Base-by-base conservation (phyloP, 169 alveolate species). In the Plasmodium berghei region DNA sequence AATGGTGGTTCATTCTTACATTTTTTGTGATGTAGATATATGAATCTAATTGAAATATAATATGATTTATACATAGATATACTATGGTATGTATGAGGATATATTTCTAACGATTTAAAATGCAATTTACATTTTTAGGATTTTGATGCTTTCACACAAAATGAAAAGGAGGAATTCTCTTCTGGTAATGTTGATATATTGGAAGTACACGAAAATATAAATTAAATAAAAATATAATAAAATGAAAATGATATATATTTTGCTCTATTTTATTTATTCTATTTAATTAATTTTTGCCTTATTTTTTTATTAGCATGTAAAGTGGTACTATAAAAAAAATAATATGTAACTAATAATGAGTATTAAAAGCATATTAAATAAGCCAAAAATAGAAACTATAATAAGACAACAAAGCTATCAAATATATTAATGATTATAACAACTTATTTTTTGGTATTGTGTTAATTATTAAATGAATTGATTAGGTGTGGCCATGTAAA, bases 151-250 rank as follows among this genome's bases (percentile, higher is more conserved):
- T 64, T 77, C 48, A 63, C 89, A 24, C 42, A 77, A 64, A 63
- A 63, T 46, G 89, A 77, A 45, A 77, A 77, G 89, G 89, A 77
- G 77, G 77, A 77, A 46, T 77, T 77, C 49, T 77, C 89, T 48
- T 77, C 89, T 26, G 75, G 89, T 77, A 77, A 14, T 18, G 24
- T 64, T 28, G 52, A 49, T 4, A 26, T 16, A 20, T 56, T 34
- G 34, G 8, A 34, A 8, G 49, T 22, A 63, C 10, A 48, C 20
- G 45, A 16, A 45, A 18, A 18, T 5, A 55, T 9, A 24, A 45
- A 20, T 20, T 10, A 52, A 52, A 14, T 52, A 52, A 16, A 16
- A 16, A 22, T 22, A 22, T 22, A 45, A 20, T 20, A n/a, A 52
- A 52, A 14, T 52, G 9, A 16, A 16, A 16, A 49, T 10, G 2